phyloP scores from a whole-genome alignment of 208 protist species.

The Crithidia sp. region DNA sequence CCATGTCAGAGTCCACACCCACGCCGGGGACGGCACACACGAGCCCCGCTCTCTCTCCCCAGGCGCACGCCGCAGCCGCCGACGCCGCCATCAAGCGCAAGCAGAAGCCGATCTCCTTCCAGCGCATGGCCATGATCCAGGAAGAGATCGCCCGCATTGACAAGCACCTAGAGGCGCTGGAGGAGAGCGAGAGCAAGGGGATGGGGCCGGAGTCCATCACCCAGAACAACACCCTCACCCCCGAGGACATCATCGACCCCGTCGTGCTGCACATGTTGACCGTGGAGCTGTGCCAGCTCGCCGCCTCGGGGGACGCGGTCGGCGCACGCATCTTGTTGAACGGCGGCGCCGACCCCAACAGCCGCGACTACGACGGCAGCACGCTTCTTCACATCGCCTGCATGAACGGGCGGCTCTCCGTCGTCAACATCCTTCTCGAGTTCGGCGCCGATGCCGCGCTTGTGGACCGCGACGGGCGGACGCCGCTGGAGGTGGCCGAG shows the following conservation, averaged over 20 bases:
- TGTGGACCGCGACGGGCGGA: conserved; percentile 69
- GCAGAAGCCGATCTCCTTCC: conserved; percentile 64
- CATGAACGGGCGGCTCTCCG: conserved; percentile 53
- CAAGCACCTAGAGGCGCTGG: conserved; percentile 49
- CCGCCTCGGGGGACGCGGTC: conserved; percentile 65
- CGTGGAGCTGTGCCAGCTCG: conserved; percentile 82
- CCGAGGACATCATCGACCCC: conserved; percentile 51
- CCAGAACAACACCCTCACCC: conserved; percentile 24
- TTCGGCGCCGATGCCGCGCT: conserved; percentile 63
- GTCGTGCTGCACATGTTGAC: conserved; percentile 74
- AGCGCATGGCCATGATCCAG: conserved; percentile 78
- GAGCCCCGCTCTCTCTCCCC: conserved; percentile 15
- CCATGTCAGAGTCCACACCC: conserved; percentile 14
- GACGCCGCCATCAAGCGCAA: conserved; percentile 29
- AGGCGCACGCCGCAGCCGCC: conserved; percentile 4
- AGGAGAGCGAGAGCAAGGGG: conserved; percentile 32
- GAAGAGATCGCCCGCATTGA: conserved; percentile 79
- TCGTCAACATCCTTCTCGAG: conserved; percentile 70
- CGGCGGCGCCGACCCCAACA: conserved; percentile 79
- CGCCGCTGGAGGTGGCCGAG: conserved; percentile 63
- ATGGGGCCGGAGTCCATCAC: conserved; percentile 3
- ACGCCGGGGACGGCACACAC: background rate
- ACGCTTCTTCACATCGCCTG: conserved; percentile 86
- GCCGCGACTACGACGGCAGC: conserved; percentile 78
- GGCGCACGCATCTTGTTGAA: conserved; percentile 74